A percentile compares a stretch with the other conserved stretches of the same genome.
Evolutionary conservation across 2,329 filamentous ascomycete species (phyloP).

Genomic region (Elsinoe batatas): DNA sequence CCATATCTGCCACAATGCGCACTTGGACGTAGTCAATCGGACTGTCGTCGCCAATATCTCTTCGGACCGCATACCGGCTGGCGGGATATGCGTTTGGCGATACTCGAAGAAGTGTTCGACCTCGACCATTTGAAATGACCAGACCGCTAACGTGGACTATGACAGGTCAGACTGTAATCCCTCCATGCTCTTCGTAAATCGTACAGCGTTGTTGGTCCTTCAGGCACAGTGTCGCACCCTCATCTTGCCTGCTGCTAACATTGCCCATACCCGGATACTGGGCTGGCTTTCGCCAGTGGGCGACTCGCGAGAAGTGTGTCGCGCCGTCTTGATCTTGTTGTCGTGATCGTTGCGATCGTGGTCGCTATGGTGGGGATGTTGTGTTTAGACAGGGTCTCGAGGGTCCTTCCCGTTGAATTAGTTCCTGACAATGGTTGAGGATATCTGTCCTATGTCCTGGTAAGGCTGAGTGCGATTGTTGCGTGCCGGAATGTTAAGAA

Average conservation of each 20-base stretch:
- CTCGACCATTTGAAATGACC: conserved; percentile 67
- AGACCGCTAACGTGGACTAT: conserved; percentile 81
- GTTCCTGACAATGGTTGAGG: background rate
- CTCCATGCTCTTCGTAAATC: conserved; percentile 29
- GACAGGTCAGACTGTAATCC: conserved; percentile 13
- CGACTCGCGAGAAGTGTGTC: background rate
- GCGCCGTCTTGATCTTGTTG: background rate
- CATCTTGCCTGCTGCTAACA: conserved; percentile 79
- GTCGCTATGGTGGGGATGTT: background rate
- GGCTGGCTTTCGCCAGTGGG: background rate
- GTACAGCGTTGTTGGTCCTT: conserved; percentile 86
- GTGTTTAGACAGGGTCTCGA: conserved; percentile 9
- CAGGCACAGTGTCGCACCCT: conserved; percentile 69
- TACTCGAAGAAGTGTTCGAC: conserved; percentile 66
- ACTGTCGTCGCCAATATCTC: conserved; percentile 61
- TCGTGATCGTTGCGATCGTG: background rate
- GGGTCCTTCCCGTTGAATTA: background rate
- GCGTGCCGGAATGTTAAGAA: background rate
- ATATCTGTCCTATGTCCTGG: background rate
- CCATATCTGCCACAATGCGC: conserved; percentile 24
- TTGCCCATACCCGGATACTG: conserved; percentile 60
- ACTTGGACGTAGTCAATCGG: conserved; percentile 91
- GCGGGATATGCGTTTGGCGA: conserved; percentile 82
- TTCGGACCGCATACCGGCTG: conserved; percentile 61
- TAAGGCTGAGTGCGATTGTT: background rate